Conservation (phyloP, 768 basidiomycete genomes). For the Phylloporus sp. region DNA sequence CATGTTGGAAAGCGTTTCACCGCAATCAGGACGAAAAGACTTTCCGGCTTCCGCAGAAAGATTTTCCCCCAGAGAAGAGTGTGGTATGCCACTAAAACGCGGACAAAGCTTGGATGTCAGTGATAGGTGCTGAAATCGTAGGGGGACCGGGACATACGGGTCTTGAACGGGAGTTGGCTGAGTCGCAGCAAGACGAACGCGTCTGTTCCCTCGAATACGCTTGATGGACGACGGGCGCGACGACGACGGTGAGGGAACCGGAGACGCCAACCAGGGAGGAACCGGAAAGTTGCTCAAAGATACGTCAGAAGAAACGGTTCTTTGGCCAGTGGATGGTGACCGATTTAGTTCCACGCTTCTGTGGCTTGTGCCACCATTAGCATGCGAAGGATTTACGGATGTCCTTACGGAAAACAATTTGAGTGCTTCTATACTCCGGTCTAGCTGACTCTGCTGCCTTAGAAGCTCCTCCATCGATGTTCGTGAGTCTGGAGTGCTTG, state of each 20-base stretch:
- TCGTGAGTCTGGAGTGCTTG: constrained; percentile 15
- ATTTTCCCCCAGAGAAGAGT: constrained; percentile 15
- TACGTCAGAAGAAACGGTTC: constrained; percentile 42
- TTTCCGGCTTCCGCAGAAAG: constrained; percentile 13
- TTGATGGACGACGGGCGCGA: constrained; percentile 7
- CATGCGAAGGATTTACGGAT: constrained; percentile 27
- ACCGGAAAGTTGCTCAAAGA: constrained; percentile 68
- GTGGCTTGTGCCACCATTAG: constrained; percentile 30
- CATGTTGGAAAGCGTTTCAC: constrained; percentile 59
- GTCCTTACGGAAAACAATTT: constrained; percentile 37
- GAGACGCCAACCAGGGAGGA: constrained; percentile 41
- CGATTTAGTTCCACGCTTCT: constrained; percentile 12
- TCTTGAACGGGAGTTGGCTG: constrained; percentile 6
- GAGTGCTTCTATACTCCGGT: constrained; percentile 57
- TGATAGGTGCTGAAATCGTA: constrained; percentile 21
- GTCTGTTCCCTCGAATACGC: constrained; percentile 23
- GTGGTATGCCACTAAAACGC: constrained; percentile 13
- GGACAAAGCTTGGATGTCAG: constrained; percentile 21
- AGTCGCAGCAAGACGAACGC: constrained; percentile 12
- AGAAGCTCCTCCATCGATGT: constrained; percentile 48
- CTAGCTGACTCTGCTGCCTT: constrained; percentile 59
- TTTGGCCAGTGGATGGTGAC: constrained; percentile 24
- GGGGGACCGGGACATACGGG: constrained; percentile 16
- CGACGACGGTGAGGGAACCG: constrained; percentile 17
- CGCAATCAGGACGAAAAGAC: constrained; percentile 34